Percentiles rank a stretch among this genome's conserved stretches.
phyloP scores from a whole-genome alignment of 495 filamentous ascomycete species.

The Tetracladium setigerum region DNA sequence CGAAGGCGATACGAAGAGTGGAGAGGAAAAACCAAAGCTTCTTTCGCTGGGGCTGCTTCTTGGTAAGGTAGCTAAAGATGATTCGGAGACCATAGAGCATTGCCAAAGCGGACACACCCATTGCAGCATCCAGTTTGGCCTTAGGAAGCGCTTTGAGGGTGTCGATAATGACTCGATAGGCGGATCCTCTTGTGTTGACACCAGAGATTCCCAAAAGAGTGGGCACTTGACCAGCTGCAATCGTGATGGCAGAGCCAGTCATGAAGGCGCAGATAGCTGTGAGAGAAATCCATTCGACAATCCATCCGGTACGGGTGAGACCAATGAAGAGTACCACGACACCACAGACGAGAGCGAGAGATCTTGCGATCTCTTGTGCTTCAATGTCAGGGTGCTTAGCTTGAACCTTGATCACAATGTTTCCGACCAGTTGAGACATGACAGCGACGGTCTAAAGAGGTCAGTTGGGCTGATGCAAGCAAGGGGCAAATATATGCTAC shows the following conservation, averaged over 20 bases:
- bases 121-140: conserved; percentile 67
- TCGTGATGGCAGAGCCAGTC: conserved; percentile 90
- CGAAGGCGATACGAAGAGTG: conserved; percentile 76
- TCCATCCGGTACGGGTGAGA: conserved; percentile 70
- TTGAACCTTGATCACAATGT: conserved; percentile 56
- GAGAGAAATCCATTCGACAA: conserved; percentile 90
- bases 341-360: conserved; percentile 69
- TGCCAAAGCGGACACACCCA: conserved; percentile 75
- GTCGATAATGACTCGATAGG: conserved; percentile 80
- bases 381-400: conserved; percentile 48
- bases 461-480: neutral
- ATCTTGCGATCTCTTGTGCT: conserved; percentile 58
- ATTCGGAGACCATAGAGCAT: conserved; percentile 78
- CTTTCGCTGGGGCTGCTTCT: conserved; percentile 53
- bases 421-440: conserved; percentile 79
- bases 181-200: conserved; percentile 64
- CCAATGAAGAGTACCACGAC: conserved; percentile 40
- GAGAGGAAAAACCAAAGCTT: conserved; percentile 79
- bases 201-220: conserved; percentile 66
- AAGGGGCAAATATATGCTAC: conserved; percentile 23
- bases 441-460: conserved; percentile 74
- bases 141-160: conserved; percentile 65
- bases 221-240: conserved; percentile 74
- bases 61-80: conserved; percentile 52
- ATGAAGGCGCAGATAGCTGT: conserved; percentile 90